These are phyloP conservation scores for Scheffersomyces titani DNA, from an alignment of 1,139 yeast species.

Conservation along the genomic window DNA sequence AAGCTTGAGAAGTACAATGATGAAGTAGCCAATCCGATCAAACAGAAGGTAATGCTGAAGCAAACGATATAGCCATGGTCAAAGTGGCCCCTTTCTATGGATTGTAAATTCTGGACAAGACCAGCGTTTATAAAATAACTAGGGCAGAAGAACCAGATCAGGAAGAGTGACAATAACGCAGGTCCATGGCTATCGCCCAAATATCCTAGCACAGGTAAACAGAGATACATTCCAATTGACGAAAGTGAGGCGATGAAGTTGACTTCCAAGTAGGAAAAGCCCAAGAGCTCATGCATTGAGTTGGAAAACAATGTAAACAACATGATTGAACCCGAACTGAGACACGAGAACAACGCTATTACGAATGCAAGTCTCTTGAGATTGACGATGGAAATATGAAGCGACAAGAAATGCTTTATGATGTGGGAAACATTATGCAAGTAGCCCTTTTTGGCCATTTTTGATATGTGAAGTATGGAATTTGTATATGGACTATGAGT, in stretches of 20 bases:
- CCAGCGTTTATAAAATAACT: conserved; percentile 56
- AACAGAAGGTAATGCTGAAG: conserved; percentile 38
- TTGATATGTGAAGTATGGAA: not conserved
- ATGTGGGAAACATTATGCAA: conserved; percentile 14
- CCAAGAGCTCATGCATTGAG: conserved; percentile 57
- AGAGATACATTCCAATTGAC: conserved; percentile 81
- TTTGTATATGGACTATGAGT: not conserved
- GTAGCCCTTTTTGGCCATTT: not conserved
- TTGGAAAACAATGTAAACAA: conserved; percentile 80
- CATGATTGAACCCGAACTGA: conserved; percentile 79
- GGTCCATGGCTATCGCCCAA: conserved; percentile 87
- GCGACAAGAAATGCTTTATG: conserved; percentile 22
- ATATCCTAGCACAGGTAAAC: conserved; percentile 81
- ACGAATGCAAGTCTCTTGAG: conserved; percentile 39
- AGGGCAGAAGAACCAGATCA: conserved; percentile 68
- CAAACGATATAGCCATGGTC: conserved; percentile 18
- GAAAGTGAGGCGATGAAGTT: conserved; percentile 77
- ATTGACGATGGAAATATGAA: conserved; percentile 23
- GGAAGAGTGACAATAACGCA: conserved; percentile 63
- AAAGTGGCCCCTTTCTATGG: not conserved
- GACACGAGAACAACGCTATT: conserved; percentile 54
- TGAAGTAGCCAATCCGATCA: conserved; percentile 81
- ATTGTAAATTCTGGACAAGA: conserved; percentile 7
- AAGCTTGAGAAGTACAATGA: conserved; percentile 76
- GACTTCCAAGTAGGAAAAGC: conserved; percentile 68